Conservation (phyloP, 768 basidiomycete genomes). For the Serendipita sp. region DNA sequence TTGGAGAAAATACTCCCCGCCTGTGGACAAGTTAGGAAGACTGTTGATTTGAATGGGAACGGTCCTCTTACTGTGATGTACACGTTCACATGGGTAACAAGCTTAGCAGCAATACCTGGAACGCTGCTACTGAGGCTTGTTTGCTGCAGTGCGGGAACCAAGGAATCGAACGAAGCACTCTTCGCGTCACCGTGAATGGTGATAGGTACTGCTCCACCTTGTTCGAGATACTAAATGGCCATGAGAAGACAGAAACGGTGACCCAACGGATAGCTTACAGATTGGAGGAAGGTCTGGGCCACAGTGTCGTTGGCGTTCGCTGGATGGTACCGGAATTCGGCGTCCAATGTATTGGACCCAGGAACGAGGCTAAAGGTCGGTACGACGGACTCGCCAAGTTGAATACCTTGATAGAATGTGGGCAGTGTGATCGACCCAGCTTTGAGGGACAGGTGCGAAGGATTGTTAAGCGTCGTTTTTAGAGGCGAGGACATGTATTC, state of each 20-base stretch:
- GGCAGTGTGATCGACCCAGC: slow-evolving; percentile 43
- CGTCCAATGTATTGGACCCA: slow-evolving; percentile 32
- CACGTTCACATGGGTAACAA: slow-evolving; percentile 42
- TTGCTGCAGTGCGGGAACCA: slow-evolving; percentile 38
- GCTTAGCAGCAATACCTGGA: slow-evolving; percentile 11
- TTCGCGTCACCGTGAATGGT: slow-evolving; percentile 40
- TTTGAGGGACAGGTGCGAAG: slow-evolving; percentile 46
- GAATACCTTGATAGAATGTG: slow-evolving; percentile 36
- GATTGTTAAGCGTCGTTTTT: slow-evolving; percentile 42
- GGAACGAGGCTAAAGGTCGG: slow-evolving; percentile 43
- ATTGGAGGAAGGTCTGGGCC: slow-evolving; percentile 24
- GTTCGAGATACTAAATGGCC: slow-evolving; percentile 35
- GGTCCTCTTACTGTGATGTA: slow-evolving; percentile 26
- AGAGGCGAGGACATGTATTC: slow-evolving; percentile 42
- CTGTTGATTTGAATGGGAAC: no score
- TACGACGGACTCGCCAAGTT: slow-evolving; percentile 7
- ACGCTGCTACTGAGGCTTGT: slow-evolving; percentile 28
- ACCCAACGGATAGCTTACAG: neutral
- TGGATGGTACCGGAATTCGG: slow-evolving; percentile 56
- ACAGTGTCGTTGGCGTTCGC: slow-evolving; percentile 46
- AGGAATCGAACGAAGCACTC: slow-evolving; percentile 46
- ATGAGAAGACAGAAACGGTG: slow-evolving; percentile 27
- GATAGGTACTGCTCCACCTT: slow-evolving; percentile 28
- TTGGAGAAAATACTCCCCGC: slow-evolving; percentile 13
- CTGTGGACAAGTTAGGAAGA: slow-evolving; percentile 4